Evolutionary conservation across 2,329 filamentous ascomycete genomes (phyloP), one percentile per base, ranked within the genome.

Genomic region (Hypoxylon sp.): DNA sequence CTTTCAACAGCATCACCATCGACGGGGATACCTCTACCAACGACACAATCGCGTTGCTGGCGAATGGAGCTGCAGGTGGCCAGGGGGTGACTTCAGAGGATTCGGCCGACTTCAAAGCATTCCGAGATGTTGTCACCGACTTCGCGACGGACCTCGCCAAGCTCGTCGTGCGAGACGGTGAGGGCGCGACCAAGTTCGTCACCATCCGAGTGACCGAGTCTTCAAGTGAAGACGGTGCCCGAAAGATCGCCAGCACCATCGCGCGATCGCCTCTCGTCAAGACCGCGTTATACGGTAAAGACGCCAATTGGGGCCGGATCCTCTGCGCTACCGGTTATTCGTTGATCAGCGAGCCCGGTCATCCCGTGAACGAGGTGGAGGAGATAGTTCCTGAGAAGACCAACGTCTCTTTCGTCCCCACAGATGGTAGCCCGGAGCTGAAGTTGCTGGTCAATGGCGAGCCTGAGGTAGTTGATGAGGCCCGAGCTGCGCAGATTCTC

Each of bases 291-390:
- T 99, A 99, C 80, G 96, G 96, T 72, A 93, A 94, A 79, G 96
- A 99, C 79, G 96, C 96, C 17, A 99, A 99, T 84, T 99, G 96
- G 96, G 96, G 96, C 35, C 93, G 96, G 60, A 97, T 99, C 69
- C 87, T 98, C 29, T 98, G 96, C 79, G 95, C 96, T 0, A 94
- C 94, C 3, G 96, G 96, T 2, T 98, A 98, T 78, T 85, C 89
- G 13, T 82, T 89, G 51, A 85, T 91, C 68, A 87, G 86, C 1
- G 87, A 88, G 72, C 88, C 87, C 0, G 87, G 86, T 1, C 80
- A 84, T 73, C 81, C 84, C n/a, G 79, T 83, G 42, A 87, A 85
- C 64, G 88, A 90, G 0, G 88, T 91, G 0, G 83, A 85, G 1
- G 88, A 89, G 50, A 87, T 96, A 57, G 81, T 87, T 0, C 91